These are phyloP conservation scores for Ustanciosporium gigantosporum DNA, from an alignment of 1,284 basidiomycete species.

Conservation along the genomic window DNA sequence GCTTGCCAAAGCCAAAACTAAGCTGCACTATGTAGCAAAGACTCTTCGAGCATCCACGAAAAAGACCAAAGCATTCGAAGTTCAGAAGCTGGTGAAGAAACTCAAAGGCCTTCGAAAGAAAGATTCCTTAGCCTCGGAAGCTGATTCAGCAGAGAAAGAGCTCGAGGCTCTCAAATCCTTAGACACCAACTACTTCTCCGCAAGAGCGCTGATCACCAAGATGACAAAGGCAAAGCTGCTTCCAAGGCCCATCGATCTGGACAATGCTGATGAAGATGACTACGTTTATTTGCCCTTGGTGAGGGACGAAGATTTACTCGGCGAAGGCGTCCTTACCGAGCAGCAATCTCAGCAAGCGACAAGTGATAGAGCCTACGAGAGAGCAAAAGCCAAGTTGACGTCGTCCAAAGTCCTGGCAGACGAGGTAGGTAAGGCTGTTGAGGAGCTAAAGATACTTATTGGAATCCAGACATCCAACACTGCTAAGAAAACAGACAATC, in stretches of 20 bases:
- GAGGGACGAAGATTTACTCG: conserved; percentile 46
- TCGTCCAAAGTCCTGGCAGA: conserved; percentile 76
- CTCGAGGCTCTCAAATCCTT: conserved; percentile 71
- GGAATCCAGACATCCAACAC: conserved; percentile 2
- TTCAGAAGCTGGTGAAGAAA: conserved; percentile 80
- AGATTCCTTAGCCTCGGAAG: conserved; percentile 51
- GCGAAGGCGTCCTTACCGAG: conserved; percentile 36
- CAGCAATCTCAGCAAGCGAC: neutral
- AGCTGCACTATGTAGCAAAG: conserved; percentile 69
- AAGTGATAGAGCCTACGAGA: conserved; percentile 63
- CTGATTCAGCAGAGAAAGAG: conserved; percentile 66
- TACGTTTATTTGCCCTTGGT: conserved; percentile 17
- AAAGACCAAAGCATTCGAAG: conserved; percentile 80
- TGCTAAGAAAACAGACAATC: neutral
- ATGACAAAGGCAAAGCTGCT: conserved; percentile 47
- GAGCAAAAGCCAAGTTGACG: conserved; percentile 74
- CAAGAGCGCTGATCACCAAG: conserved; percentile 41
- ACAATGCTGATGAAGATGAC: neutral
- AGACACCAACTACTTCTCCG: conserved; percentile 29
- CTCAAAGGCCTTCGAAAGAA: conserved; percentile 69
- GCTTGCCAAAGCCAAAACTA: conserved; percentile 25
- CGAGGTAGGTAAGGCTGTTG: conserved; percentile 67
- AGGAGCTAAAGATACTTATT: conserved; percentile 57
- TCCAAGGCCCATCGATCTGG: conserved; percentile 10
- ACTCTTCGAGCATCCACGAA: conserved; percentile 74